These are phyloP conservation scores for Verticillium dahliae DNA, from an alignment of 2,329 filamentous ascomycete species.

Conservation along the genomic window DNA sequence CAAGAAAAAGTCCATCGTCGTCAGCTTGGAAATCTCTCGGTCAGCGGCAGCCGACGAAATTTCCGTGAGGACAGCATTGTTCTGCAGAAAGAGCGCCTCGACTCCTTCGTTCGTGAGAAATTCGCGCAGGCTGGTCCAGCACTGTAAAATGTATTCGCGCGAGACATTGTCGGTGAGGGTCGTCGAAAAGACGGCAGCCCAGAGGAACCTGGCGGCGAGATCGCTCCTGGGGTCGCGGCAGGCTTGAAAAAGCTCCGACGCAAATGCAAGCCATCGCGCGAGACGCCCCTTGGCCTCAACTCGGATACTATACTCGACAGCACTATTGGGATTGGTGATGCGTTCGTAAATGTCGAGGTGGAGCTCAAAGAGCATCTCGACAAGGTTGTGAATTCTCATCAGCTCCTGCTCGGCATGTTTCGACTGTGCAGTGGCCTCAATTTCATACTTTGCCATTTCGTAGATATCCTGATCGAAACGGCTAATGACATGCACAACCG, in stretches of 20 bases:
- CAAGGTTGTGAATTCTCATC: constrained; percentile 20
- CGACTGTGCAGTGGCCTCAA: constrained; percentile 16
- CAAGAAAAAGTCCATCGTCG: constrained; percentile 93
- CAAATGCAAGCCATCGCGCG: constrained; percentile 44
- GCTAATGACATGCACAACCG: constrained; percentile 50
- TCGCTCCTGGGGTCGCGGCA: constrained; percentile 21
- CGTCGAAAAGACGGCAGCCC: constrained; percentile 48
- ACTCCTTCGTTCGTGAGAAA: constrained; percentile 34
- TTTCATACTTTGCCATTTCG: constrained; percentile 35
- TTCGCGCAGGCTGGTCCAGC: constrained; percentile 53
- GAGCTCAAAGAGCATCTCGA: constrained; percentile 56
- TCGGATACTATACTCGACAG: constrained; percentile 41
- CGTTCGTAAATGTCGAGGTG: constrained; percentile 55
- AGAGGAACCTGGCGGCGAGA: constrained; percentile 47
- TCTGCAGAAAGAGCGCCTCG: constrained; percentile 57
- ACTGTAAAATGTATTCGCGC: constrained; percentile 49
- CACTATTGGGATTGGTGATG: constrained; percentile 50
- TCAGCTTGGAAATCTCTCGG: constrained; percentile 83
- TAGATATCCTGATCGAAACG: constrained; percentile 46
- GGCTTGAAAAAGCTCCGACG: constrained; percentile 34
- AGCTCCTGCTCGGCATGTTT: neutral
- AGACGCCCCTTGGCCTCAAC: constrained; percentile 43
- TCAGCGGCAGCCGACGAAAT: constrained; percentile 80
- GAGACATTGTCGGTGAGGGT: constrained; percentile 46
- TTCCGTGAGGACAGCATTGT: constrained; percentile 84